Percentiles rank a stretch among this genome's conserved stretches.
phyloP scores from a whole-genome alignment of 257 asterid genomes.

The Scutellaria baicalensis region DNA sequence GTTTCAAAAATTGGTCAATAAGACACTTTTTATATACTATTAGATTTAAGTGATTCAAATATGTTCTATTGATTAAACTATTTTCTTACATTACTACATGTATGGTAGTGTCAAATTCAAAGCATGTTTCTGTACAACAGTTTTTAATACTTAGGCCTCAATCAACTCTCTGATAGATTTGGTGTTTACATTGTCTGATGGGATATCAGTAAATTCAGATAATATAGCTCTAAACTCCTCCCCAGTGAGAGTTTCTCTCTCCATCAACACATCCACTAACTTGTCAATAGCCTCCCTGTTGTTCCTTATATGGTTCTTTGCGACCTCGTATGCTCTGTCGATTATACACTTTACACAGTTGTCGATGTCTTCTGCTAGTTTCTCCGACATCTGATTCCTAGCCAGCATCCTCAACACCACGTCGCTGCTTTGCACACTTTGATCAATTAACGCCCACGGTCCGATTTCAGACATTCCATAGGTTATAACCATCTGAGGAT shows the following conservation, averaged over 20 bases:
- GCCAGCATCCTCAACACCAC: constrained; percentile 64
- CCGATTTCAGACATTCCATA: constrained; percentile 80
- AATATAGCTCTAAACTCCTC: constrained; percentile 60
- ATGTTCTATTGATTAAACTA: not conserved
- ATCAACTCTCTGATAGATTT: constrained; percentile 38
- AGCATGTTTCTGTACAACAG: constrained; percentile 8
- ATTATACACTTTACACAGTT: constrained; percentile 30
- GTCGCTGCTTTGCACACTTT: constrained; percentile 56
- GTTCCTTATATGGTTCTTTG: constrained; percentile 42
- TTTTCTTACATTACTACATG: not conserved
- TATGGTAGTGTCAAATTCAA: not conserved
- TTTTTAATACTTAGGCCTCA: constrained; percentile 27
- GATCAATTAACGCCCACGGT: constrained; percentile 54
- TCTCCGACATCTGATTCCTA: constrained; percentile 69
- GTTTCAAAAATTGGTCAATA: too few relatives aligned
- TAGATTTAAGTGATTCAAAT: not conserved
- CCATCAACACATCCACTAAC: constrained; percentile 54
- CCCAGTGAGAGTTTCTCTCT: constrained; percentile 61
- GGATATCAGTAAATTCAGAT: constrained; percentile 36
- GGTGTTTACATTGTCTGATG: constrained; percentile 23
- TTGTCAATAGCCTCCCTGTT: constrained; percentile 63
- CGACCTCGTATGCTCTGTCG: constrained; percentile 44
- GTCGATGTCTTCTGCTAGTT: constrained; percentile 67
- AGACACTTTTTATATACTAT: too few relatives aligned
- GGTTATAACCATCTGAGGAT: constrained; percentile 51